A percentile compares a stretch with the other conserved stretches of the same genome.
Evolutionary conservation across 2,329 filamentous ascomycete species (phyloP).

Genomic region (Fusarium irregulare): DNA sequence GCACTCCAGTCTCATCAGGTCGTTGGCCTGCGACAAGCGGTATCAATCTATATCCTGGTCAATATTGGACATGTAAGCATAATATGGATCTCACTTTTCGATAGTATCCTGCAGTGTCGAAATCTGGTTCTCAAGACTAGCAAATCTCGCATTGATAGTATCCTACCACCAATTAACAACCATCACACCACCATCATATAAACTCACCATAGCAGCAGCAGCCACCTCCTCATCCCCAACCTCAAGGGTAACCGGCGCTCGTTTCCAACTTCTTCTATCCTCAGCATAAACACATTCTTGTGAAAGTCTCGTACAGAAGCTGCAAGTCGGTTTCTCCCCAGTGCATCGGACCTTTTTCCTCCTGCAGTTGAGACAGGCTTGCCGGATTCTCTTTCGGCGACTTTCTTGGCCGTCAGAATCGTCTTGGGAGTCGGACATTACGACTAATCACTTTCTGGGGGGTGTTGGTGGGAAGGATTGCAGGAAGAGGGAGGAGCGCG

Average conservation of each 20-base stretch:
- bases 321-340: constrained; percentile 20
- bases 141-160: constrained; percentile 7
- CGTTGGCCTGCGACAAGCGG: not conserved
- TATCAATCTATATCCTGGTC: not conserved
- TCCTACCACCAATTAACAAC: not conserved
- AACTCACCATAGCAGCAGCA: constrained; percentile 5
- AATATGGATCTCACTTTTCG: not conserved
- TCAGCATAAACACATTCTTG: constrained; percentile 20
- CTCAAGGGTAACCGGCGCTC: not conserved
- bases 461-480: not conserved
- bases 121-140: constrained; percentile 10
- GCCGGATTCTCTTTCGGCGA: constrained; percentile 20
- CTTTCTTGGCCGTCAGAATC: constrained; percentile 21
- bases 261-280: constrained; percentile 13
- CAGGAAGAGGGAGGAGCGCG: not conserved
- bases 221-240: not conserved
- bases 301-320: constrained; percentile 12
- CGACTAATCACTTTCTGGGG: not conserved
- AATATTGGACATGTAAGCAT: rapidly evolving
- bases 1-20: not conserved
- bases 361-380: constrained; percentile 27
- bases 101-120: constrained; percentile 12
- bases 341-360: constrained; percentile 23
- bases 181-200: not conserved
- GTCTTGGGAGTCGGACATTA: constrained; percentile 14